phyloP scores from a whole-genome alignment of 2,329 filamentous ascomycete species.

The Pseudopithomyces maydicus region DNA sequence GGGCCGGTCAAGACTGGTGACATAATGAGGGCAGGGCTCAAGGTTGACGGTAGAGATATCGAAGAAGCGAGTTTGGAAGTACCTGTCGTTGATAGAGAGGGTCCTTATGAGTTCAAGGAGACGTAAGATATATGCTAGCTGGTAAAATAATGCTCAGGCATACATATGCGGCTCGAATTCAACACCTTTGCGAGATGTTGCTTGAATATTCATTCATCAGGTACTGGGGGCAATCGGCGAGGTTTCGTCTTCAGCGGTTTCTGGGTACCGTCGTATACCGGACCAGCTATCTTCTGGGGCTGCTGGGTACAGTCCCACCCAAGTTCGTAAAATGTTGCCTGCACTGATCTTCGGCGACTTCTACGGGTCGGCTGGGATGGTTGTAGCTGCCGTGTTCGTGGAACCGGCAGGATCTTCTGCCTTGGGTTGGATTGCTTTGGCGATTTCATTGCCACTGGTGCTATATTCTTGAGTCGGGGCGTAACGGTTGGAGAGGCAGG shows the following conservation, averaged over 20 bases:
- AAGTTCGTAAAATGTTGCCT: slow-evolving; percentile 1
- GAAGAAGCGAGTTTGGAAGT: slow-evolving; percentile 87
- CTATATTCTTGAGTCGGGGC: not conserved
- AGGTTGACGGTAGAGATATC: slow-evolving; percentile 79
- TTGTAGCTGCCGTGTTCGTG: not conserved
- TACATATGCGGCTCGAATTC: not conserved
- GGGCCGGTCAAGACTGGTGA: slow-evolving; percentile 85
- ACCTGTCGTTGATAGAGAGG: slow-evolving; percentile 76
- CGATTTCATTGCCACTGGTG: not conserved
- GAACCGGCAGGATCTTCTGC: not conserved
- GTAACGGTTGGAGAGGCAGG: not conserved
- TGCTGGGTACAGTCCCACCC: slow-evolving; percentile 4
- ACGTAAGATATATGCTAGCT: slow-evolving; percentile 41
- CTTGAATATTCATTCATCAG: not conserved
- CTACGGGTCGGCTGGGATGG: not conserved
- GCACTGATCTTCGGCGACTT: slow-evolving; percentile 2
- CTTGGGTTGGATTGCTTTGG: not conserved
- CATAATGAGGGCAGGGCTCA: slow-evolving; percentile 82
- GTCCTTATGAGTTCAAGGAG: slow-evolving; percentile 73
- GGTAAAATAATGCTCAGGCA: not conserved
- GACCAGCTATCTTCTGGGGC: not conserved
- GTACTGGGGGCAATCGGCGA: slow-evolving; percentile 7
- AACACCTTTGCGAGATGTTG: not conserved
- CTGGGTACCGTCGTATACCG: not conserved
- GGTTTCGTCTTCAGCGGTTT: not conserved